phyloP scores from a whole-genome alignment of 352 stramenopile species.

The Phytophthora pisi region DNA sequence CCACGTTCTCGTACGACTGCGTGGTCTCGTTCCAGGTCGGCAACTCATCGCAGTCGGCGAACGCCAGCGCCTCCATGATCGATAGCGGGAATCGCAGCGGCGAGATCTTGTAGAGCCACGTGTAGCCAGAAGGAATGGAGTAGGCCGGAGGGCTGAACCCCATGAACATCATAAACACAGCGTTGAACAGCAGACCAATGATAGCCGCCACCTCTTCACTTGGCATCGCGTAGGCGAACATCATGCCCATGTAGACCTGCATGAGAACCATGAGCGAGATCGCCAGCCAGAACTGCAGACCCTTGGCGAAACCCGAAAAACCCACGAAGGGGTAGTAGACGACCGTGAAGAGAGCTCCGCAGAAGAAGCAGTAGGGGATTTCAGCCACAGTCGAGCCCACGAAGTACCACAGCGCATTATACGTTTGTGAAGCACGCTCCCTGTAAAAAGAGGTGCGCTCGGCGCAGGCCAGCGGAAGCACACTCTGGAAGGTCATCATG shows the following conservation, averaged over 20 bases:
- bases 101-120: slow-evolving; percentile 49
- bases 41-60: slow-evolving; percentile 34
- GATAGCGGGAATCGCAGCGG: slow-evolving; percentile 36
- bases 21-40: slow-evolving; percentile 26
- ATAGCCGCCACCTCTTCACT: slow-evolving; percentile 37
- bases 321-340: slow-evolving; percentile 48
- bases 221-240: slow-evolving; percentile 42
- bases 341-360: slow-evolving; percentile 39
- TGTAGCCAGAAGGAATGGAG: slow-evolving; percentile 32
- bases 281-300: slow-evolving; percentile 29
- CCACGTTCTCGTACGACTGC: slow-evolving; percentile 29
- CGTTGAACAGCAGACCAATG: slow-evolving; percentile 38
- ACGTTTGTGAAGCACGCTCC: slow-evolving; percentile 86
- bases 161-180: slow-evolving; percentile 47
- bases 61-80: slow-evolving; percentile 36
- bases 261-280: slow-evolving; percentile 35
- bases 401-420: slow-evolving; percentile 67
- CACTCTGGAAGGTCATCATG: slow-evolving; percentile 70
- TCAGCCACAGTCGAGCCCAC: slow-evolving; percentile 59
- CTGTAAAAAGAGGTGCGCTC: slow-evolving; percentile 71
- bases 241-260: slow-evolving; percentile 43
- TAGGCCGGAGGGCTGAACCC: slow-evolving; percentile 36
- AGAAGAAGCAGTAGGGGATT: slow-evolving; percentile 59
- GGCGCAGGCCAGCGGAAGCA: slow-evolving; percentile 69
- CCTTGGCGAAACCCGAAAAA: neutral